phyloP scores from a whole-genome alignment of 331 rosid genomes.

The Acacia pycnantha region DNA sequence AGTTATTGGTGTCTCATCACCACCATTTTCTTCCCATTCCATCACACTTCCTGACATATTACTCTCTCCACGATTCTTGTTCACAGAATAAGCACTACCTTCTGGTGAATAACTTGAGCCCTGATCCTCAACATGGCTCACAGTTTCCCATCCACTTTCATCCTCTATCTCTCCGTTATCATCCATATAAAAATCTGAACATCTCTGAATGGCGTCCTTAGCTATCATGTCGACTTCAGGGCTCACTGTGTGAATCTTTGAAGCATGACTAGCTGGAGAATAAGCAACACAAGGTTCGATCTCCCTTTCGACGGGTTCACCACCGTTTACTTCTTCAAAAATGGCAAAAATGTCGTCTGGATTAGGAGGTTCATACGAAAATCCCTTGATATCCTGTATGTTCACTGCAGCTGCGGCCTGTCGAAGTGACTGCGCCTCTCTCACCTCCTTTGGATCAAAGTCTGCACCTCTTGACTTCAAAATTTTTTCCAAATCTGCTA shows the following conservation, averaged over 20 bases:
- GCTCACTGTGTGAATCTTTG: slow-evolving; percentile 72
- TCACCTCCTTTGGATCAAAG: slow-evolving; percentile 63
- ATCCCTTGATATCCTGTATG: slow-evolving; percentile 67
- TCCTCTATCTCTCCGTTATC: slow-evolving; percentile 69
- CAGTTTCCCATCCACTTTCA: slow-evolving; percentile 99
- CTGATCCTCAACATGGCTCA: slow-evolving; percentile 85
- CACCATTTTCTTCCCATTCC: slow-evolving; percentile 71
- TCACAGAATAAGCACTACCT: slow-evolving; percentile 62
- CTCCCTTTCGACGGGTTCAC: slow-evolving; percentile 66
- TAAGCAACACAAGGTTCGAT: slow-evolving; percentile 61
- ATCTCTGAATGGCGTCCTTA: slow-evolving; percentile 48
- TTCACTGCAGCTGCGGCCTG: slow-evolving; percentile 63
- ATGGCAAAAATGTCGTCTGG: slow-evolving; percentile 79
- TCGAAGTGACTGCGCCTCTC: slow-evolving; percentile 58
- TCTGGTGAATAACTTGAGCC: slow-evolving; percentile 84
- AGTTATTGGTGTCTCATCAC: slow-evolving; percentile 61
- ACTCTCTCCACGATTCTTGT: slow-evolving; percentile 54
- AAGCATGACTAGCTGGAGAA: slow-evolving; percentile 66
- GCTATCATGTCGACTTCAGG: slow-evolving; percentile 52
- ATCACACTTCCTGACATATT: slow-evolving; percentile 56
- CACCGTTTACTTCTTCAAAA: slow-evolving; percentile 65
- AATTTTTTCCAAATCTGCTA: slow-evolving; percentile 62
- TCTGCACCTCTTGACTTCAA: slow-evolving; percentile 43
- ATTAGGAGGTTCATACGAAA: slow-evolving; percentile 72
- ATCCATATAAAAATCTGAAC: slow-evolving; percentile 42